Conservation (phyloP, 2,329 filamentous ascomycete species). For the Phialophora verrucosa region DNA sequence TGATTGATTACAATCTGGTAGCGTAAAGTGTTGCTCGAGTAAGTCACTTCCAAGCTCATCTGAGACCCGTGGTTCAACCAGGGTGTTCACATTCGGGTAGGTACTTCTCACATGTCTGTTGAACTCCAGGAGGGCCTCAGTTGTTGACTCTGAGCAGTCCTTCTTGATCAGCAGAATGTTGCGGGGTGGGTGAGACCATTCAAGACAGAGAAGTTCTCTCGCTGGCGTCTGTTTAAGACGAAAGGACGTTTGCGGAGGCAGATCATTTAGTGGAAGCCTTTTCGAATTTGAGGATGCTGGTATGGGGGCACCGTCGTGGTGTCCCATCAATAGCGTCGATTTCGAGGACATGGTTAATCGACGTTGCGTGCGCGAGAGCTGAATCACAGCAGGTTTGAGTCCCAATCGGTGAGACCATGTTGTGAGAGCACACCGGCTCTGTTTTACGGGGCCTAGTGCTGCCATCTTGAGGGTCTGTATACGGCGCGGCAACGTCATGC, state of each 20-base stretch:
- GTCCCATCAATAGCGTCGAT: neutral
- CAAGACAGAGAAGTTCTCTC: slow-evolving; percentile 67
- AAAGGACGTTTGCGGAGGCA: slow-evolving; percentile 28
- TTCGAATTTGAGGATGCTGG: slow-evolving; percentile 5
- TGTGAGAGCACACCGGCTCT: neutral
- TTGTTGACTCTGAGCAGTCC: slow-evolving; percentile 62
- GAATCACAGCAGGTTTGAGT: neutral
- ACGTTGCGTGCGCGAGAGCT: neutral
- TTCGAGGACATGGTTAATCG: neutral
- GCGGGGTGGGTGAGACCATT: slow-evolving; percentile 71
- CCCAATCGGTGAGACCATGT: neutral
- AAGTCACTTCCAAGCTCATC: slow-evolving; percentile 65
- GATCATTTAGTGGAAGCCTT: slow-evolving; percentile 11
- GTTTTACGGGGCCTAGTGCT: neutral
- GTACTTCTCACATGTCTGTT: slow-evolving; percentile 75
- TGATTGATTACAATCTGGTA: slow-evolving; percentile 11
- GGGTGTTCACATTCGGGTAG: slow-evolving; percentile 79
- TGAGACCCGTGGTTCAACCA: slow-evolving; percentile 81
- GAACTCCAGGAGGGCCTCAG: slow-evolving; percentile 63
- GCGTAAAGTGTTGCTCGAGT: slow-evolving; percentile 29
- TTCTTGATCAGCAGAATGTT: slow-evolving; percentile 75
- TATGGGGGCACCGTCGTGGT: neutral
- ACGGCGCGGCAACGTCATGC: neutral
- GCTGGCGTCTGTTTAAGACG: slow-evolving; percentile 33
- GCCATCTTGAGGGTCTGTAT: neutral